Conservation (phyloP, 2,329 filamentous ascomycete species). For the Epichloe bromicola region DNA sequence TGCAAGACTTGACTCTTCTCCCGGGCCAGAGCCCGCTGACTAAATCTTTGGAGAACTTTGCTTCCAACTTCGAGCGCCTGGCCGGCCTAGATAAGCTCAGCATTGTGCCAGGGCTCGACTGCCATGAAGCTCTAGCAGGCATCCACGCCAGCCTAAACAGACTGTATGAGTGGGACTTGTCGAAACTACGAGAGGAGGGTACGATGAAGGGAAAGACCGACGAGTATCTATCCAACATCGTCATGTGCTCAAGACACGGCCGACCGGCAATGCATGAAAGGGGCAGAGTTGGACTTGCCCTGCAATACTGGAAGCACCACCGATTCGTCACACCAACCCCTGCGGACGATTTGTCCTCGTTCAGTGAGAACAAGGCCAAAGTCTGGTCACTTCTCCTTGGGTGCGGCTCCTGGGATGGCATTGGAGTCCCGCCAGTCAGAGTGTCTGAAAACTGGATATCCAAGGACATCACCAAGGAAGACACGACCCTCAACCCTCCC, state of each 20-base stretch:
- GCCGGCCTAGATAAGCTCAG: constrained; percentile 61
- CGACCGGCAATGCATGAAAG: constrained; percentile 57
- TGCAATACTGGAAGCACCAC: constrained; percentile 67
- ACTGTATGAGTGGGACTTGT: constrained; percentile 59
- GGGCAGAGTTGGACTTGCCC: constrained; percentile 51
- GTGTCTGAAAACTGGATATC: constrained; percentile 66
- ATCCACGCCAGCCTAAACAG: constrained; percentile 57
- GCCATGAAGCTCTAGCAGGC: constrained; percentile 64
- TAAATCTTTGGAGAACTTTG: constrained; percentile 57
- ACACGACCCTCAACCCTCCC: constrained; percentile 28
- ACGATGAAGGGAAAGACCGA: constrained; percentile 31
- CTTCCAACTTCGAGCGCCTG: constrained; percentile 56
- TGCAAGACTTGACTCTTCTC: constrained; percentile 47
- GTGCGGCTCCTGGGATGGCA: constrained; percentile 37
- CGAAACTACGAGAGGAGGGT: constrained; percentile 38
- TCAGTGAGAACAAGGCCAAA: constrained; percentile 29
- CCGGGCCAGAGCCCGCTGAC: constrained; percentile 52
- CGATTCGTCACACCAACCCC: constrained; percentile 29
- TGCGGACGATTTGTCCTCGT: constrained; percentile 22
- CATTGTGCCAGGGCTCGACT: constrained; percentile 53
- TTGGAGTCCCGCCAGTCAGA: constrained; percentile 47
- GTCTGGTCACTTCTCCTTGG: constrained; percentile 58
- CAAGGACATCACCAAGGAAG: constrained; percentile 46
- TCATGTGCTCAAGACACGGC: constrained; percentile 58
- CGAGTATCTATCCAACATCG: constrained; percentile 38